Evolutionary conservation across 2,329 filamentous ascomycete genomes (phyloP).

Genomic region (Diplodia corticola): DNA sequence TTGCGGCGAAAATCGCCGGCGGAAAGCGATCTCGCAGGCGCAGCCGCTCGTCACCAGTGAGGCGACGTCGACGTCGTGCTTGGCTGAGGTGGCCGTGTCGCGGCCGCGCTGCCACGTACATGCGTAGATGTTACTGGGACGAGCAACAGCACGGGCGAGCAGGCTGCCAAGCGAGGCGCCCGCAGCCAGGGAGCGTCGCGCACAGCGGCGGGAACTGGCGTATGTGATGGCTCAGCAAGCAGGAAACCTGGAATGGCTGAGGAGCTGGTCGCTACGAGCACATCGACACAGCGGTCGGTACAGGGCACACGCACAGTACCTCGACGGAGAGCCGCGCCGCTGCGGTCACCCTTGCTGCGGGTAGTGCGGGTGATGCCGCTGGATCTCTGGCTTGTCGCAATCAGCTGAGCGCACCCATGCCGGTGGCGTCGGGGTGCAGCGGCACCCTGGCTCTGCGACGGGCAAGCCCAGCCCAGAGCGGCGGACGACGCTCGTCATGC

Average conservation of each 20-base stretch:
- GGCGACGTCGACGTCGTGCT: neutral
- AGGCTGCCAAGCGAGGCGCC: slow-evolving; percentile 9
- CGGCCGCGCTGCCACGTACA: neutral
- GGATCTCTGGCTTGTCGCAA: slow-evolving; percentile 14
- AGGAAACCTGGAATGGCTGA: slow-evolving; percentile 5
- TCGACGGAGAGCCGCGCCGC: slow-evolving; percentile 19
- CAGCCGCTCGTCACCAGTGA: neutral
- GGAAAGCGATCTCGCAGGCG: neutral
- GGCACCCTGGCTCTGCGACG: slow-evolving; percentile 16
- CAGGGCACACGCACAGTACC: slow-evolving; percentile 8
- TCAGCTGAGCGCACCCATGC: slow-evolving; percentile 22
- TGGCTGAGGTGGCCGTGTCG: neutral
- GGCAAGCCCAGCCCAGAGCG: slow-evolving; percentile 8
- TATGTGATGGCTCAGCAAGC: slow-evolving; percentile 17
- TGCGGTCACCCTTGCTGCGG: slow-evolving; percentile 21
- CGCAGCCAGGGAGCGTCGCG: neutral
- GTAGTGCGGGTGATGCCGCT: slow-evolving; percentile 22
- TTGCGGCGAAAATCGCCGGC: neutral
- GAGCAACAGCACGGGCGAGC: neutral
- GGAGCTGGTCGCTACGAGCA: neutral
- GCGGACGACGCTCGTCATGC: slow-evolving; percentile 18
- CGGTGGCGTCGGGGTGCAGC: slow-evolving; percentile 15
- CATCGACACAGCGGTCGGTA: neutral
- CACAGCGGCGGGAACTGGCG: slow-evolving; percentile 4
- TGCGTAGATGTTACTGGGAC: no score